phyloP scores from a whole-genome alignment of 331 rosid genomes.

The Malus hybrid region DNA sequence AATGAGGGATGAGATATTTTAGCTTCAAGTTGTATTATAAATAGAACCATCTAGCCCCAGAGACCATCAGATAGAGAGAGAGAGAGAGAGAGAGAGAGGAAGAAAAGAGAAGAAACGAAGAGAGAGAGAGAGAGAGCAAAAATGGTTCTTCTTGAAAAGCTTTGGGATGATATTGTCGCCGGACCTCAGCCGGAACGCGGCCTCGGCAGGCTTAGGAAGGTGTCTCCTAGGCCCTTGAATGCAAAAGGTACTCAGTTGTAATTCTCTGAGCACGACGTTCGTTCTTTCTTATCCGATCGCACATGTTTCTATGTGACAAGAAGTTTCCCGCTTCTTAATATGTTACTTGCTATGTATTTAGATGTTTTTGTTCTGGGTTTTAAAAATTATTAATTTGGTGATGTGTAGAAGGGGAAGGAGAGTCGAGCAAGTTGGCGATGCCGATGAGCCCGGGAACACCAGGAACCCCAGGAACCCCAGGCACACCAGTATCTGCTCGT shows the following conservation, averaged over 20 bases:
- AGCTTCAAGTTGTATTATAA: conserved; percentile 10
- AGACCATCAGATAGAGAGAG: background rate
- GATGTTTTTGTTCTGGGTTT: background rate
- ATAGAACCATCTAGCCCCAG: background rate
- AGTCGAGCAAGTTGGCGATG: conserved; percentile 46
- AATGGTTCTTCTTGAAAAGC: conserved; percentile 74
- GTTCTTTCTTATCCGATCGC: background rate
- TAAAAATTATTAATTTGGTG: background rate
- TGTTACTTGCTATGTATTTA: background rate
- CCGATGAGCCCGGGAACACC: conserved; percentile 61
- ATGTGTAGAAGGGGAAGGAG: conserved; percentile 27
- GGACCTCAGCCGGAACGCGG: conserved; percentile 91
- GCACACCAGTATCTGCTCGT: conserved; percentile 36
- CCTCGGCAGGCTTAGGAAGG: conserved; percentile 63
- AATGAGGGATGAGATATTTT: conserved; percentile 31
- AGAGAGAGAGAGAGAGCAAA: background rate
- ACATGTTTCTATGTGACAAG: too few species aligned
- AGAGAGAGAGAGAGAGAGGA: background rate
- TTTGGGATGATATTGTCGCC: conserved; percentile 81
- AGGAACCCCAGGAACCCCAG: conserved; percentile 17
- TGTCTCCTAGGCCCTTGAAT: conserved; percentile 33
- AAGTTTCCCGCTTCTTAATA: too few species aligned
- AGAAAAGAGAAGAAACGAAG: too few species aligned
- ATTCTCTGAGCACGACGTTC: background rate
- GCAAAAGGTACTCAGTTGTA: conserved; percentile 14